Evolutionary conservation across 2,329 filamentous ascomycete genomes (phyloP).

Genomic region (Mycosphaerella arachidis): DNA sequence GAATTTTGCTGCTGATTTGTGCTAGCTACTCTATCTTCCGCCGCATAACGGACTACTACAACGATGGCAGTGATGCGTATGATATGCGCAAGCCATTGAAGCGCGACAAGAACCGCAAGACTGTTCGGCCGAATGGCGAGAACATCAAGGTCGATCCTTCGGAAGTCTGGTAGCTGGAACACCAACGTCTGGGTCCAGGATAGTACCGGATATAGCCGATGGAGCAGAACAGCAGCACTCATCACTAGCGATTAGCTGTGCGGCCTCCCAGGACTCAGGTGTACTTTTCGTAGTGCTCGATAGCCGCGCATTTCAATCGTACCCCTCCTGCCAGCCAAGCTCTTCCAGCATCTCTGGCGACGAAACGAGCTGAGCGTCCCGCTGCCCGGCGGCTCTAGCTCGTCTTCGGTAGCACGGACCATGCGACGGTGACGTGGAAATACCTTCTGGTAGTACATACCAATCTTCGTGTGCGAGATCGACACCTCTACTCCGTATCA

Average conservation of each 20-base stretch:
- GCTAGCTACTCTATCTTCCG: conserved; percentile 73
- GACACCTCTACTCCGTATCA: no score
- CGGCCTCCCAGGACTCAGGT: neutral
- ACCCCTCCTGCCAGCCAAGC: neutral
- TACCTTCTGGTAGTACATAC: no score
- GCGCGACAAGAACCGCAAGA: conserved; percentile 69
- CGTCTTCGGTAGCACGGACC: no score
- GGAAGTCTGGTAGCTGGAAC: conserved; percentile 68
- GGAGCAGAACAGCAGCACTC: no score
- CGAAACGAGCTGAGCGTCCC: neutral
- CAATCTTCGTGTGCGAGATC: no score
- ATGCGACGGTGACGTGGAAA: no score
- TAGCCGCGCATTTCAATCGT: no score
- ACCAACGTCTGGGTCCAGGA: no score
- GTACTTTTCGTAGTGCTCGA: neutral
- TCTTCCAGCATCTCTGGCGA: neutral
- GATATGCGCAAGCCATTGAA: conserved; percentile 94
- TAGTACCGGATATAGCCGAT: no score
- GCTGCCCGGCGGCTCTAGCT: neutral
- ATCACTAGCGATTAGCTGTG: no score
- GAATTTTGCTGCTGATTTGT: neutral
- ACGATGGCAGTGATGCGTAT: conserved; percentile 89
- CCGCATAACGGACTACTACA: conserved; percentile 87
- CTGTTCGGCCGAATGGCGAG: conserved; percentile 77
- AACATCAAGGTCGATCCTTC: conserved; percentile 70